Percentiles rank a stretch among this genome's conserved stretches.
These are phyloP conservation scores for Massarina eburnea DNA, from an alignment of 2,329 filamentous ascomycete species.

Conservation along the genomic window DNA sequence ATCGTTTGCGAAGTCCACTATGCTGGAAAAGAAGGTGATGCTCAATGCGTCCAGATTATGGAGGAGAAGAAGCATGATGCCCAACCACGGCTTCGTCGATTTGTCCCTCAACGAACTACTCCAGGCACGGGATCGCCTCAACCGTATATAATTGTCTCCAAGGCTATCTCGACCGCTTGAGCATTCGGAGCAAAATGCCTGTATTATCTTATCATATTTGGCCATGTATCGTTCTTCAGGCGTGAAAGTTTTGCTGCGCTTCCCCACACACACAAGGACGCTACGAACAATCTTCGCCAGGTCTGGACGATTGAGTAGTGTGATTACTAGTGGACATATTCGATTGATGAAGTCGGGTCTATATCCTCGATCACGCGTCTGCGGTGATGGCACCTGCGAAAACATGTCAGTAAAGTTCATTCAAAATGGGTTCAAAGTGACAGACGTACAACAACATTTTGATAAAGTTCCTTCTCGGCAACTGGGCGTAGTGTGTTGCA, in stretches of 20 bases:
- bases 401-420: not conserved
- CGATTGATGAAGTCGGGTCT: not conserved
- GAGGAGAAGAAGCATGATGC: not conserved
- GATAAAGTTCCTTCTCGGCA: not conserved
- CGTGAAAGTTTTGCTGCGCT: too few relatives aligned
- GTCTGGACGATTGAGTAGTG: not conserved
- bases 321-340: not conserved
- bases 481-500: not conserved
- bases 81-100: not conserved
- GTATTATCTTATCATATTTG: not conserved
- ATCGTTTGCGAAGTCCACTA: not conserved
- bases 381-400: not conserved
- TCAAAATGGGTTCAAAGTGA: too few relatives aligned
- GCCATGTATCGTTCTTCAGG: not conserved
- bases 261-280: not conserved
- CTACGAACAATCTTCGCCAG: not conserved
- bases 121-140: not conserved
- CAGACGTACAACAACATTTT: not conserved
- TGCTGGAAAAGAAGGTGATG: not conserved
- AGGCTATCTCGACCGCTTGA: not conserved
- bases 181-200: not conserved
- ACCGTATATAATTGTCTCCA: not conserved
- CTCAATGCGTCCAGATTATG: not conserved
- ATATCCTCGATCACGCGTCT: not conserved
- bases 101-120: not conserved